These are phyloP conservation scores for Orbilia ellipsospora DNA, from an alignment of 2,329 filamentous ascomycete genomes.

Conservation along the genomic window DNA sequence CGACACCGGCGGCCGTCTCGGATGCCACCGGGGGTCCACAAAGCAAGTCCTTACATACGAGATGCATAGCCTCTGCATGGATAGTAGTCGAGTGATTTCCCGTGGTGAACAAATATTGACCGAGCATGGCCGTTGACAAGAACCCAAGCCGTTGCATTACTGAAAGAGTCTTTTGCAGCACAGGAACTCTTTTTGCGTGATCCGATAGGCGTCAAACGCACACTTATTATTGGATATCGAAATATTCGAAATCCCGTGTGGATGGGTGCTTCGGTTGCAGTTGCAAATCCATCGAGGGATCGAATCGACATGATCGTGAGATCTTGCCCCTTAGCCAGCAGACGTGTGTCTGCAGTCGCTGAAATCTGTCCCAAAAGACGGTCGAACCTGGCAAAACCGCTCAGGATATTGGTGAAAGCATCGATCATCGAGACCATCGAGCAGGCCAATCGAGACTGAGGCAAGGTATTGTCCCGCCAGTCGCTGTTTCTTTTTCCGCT, in stretches of 20 bases:
- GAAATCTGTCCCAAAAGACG: slow-evolving; percentile 4
- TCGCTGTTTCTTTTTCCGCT: slow-evolving; percentile 53
- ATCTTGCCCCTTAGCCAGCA: slow-evolving; percentile 35
- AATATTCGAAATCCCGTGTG: slow-evolving; percentile 21
- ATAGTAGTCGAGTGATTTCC: slow-evolving; percentile 1
- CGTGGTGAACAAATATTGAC: not conserved
- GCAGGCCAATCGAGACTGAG: slow-evolving; percentile 44
- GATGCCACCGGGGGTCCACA: slow-evolving; percentile 40
- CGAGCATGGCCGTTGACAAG: too few relatives aligned
- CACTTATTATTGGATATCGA: slow-evolving; percentile 37
- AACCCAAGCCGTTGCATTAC: too few relatives aligned
- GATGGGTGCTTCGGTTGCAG: slow-evolving; percentile 45
- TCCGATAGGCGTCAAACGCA: slow-evolving; percentile 55
- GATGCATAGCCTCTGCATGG: slow-evolving; percentile 30
- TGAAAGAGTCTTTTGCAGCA: slow-evolving; percentile 45
- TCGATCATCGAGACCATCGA: slow-evolving; percentile 24
- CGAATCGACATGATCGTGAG: slow-evolving; percentile 43
- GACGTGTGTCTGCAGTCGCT: slow-evolving; percentile 41
- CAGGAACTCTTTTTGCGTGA: slow-evolving; percentile 49
- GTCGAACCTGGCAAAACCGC: slow-evolving; percentile 10
- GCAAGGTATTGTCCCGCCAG: slow-evolving; percentile 44
- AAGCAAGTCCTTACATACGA: slow-evolving; percentile 1
- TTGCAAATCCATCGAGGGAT: slow-evolving; percentile 42
- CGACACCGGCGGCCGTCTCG: slow-evolving; percentile 47
- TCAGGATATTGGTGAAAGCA: slow-evolving; percentile 11